Evolutionary conservation across 225 moss, liverwort and hornwort genomes (phyloP).

Genomic region (Pseudoscleropodium purum): DNA sequence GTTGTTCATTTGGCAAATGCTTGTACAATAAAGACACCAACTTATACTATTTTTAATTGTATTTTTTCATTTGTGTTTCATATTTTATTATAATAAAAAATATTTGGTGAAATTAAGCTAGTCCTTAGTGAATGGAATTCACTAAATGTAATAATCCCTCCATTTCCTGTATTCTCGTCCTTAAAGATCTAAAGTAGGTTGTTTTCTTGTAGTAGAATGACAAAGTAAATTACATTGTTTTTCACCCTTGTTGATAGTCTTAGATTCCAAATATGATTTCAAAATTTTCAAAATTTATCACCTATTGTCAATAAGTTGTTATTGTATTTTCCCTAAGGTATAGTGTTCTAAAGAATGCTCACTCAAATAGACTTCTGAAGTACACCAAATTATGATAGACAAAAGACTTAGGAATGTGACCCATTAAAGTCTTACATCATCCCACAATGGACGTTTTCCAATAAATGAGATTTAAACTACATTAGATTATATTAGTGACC

Average conservation of each 20-base stretch:
- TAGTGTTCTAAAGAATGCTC: not conserved
- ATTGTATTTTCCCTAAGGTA: accelerated
- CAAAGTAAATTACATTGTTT: not conserved
- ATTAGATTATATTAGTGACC: not conserved
- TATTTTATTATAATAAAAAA: not conserved
- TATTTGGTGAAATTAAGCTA: not conserved
- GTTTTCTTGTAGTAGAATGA: not conserved
- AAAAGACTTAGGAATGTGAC: not conserved
- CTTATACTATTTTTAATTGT: not conserved
- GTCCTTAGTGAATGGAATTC: not conserved
- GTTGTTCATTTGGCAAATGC: accelerated
- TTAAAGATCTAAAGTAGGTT: too few species aligned
- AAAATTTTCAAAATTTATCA: not conserved
- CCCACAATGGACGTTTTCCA: too few species aligned
- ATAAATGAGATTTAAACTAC: not conserved
- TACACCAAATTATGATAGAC: accelerated
- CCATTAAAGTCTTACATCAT: not conserved
- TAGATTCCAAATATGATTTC: not conserved
- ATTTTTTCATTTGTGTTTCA: not conserved
- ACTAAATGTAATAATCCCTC: accelerated
- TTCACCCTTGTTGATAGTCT: accelerated
- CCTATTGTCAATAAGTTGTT: not conserved
- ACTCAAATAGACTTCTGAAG: accelerated
- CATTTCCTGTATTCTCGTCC: too few species aligned
- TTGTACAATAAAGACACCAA: not conserved